Evolutionary conservation across 23 red algal genomes (phyloP).

Genomic region (Cyanidium caldarium): DNA sequence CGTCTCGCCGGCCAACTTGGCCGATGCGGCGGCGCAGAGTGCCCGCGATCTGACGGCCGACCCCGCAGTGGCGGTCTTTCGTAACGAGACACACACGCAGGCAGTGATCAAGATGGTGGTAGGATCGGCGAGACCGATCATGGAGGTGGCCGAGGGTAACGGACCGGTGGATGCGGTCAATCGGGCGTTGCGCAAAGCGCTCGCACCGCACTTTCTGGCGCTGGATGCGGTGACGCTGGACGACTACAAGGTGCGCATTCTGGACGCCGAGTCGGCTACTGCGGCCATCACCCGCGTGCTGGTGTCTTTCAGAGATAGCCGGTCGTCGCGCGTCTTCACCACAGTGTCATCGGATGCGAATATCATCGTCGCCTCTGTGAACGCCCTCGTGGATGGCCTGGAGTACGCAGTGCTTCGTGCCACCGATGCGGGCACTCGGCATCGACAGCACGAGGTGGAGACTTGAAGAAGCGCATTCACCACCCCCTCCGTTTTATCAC

Average conservation of each 20-base stretch:
- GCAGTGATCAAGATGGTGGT: constrained; percentile 13
- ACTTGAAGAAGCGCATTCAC: too few relatives aligned
- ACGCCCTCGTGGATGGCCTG: constrained; percentile 88
- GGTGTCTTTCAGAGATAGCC: constrained; percentile 57
- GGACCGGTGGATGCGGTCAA: constrained; percentile 96
- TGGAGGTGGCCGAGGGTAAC: constrained; percentile 84
- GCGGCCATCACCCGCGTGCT: constrained; percentile 68
- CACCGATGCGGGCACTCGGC: too few relatives aligned
- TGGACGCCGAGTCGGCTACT: constrained; percentile 68
- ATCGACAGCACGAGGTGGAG: too few relatives aligned
- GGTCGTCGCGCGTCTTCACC: constrained; percentile 37
- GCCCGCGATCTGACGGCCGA: neutral
- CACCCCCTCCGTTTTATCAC: too few relatives aligned
- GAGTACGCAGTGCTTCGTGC: constrained; percentile 35
- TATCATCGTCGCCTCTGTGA: constrained; percentile 91
- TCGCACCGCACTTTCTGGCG: constrained; percentile 21
- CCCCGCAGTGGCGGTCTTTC: neutral
- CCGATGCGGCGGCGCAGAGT: neutral
- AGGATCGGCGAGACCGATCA: constrained; percentile 11
- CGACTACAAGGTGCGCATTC: constrained; percentile 98
- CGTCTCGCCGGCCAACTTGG: neutral
- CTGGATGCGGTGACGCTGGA: constrained; percentile 40
- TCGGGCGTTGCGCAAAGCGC: constrained; percentile 38
- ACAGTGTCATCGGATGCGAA: constrained; percentile 88
- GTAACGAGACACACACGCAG: constrained; percentile 15